Evolutionary conservation across 2,329 filamentous ascomycete species (phyloP).

Genomic region (Orbilia blumenaviensis): DNA sequence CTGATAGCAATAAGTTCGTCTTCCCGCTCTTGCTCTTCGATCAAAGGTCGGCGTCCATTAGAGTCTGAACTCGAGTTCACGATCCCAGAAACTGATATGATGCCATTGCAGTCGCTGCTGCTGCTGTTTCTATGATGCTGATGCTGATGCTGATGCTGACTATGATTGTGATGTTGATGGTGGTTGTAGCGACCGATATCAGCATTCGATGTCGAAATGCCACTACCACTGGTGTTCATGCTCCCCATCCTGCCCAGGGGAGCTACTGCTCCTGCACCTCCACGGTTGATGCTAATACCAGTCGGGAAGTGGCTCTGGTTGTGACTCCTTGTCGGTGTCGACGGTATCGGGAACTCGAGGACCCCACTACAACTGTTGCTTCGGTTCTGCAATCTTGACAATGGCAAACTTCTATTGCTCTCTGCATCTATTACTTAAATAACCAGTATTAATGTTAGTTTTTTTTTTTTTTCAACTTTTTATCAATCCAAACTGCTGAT

Average conservation of each 20-base stretch:
- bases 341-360: slow-evolving; percentile 27
- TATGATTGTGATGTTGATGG: background rate
- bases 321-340: slow-evolving; percentile 25
- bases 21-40: background rate
- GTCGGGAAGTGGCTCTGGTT: too few species aligned
- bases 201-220: too few species aligned
- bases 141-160: background rate
- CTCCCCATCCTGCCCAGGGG: too few species aligned
- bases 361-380: slow-evolving; percentile 35
- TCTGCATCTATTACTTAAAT: slow-evolving; percentile 34
- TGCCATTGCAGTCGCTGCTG: background rate
- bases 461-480: background rate
- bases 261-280: too few species aligned
- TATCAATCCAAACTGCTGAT: too few species aligned
- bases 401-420: slow-evolving; percentile 19
- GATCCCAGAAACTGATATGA: background rate
- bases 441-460: background rate
- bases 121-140: background rate
- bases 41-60: slow-evolving; percentile 15
- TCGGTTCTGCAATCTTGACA: slow-evolving; percentile 46
- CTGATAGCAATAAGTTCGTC: background rate
- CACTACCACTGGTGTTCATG: too few species aligned
- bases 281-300: too few species aligned
- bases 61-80: background rate
- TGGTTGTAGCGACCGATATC: too few species aligned